Base-by-base conservation (phyloP, 805 yeast species). In the Candida ficus region DNA sequence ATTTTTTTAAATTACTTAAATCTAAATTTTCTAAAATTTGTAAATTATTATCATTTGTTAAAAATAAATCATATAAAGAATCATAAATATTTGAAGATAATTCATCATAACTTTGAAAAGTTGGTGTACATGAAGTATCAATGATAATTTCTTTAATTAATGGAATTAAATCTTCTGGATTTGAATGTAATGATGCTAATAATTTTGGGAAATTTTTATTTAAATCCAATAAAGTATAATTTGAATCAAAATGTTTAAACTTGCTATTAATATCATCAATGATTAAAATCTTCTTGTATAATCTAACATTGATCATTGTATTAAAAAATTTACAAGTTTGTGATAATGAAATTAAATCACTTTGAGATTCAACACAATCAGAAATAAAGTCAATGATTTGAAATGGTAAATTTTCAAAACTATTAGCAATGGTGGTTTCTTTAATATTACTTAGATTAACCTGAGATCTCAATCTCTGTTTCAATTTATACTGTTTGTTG, bases 331-430 rank as follows among this genome's bases (percentile, higher is more conserved):
- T 43, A 36, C 61, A 56, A 3, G 60, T 50, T 35, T 35, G 52
- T 9, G 51, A 42, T 34, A 58, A 40, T 19, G 47, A 41, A 32
- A 58, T 50, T 29, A 59, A 42, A 29, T 59, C 63, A 19, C 37
- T 42, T 37, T 57, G 62, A 1, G 53, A 42, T 23, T 52, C 61
- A 19, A 50, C 46, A 39, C 60, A 56, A 37, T 53, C 53, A 2
- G 57, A 41, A 20, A 56, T 55, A 37, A 56, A 54, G 35, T 53
- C 56, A 16, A 56, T 55, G 19, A 56, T 51, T 21, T 48, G 58
- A 38, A 38, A 56, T 3, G 61, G 61, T 35, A 56, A 39, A 42
- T 55, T 53, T 38, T 56, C 57, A 44, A 56, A 54, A 35, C 48
- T 50, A 35, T 54, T 50, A 7, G 38, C 48, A 44, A 38, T 38